Percentiles rank a stretch among this genome's conserved stretches.
These are phyloP conservation scores for Stylosanthes scabra DNA, from an alignment of 331 rosid species.

Conservation along the genomic window DNA sequence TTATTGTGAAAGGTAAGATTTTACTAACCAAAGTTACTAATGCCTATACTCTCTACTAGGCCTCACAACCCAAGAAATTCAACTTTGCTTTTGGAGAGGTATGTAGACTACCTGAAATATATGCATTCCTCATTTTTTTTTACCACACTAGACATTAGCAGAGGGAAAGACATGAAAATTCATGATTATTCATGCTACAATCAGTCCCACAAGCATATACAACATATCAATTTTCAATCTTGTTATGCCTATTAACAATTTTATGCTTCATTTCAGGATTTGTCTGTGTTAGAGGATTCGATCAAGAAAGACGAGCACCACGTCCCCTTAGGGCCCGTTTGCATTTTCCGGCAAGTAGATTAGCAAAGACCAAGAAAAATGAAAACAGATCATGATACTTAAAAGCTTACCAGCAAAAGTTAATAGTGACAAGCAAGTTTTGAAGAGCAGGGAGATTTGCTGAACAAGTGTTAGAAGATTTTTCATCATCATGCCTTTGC, in stretches of 20 bases:
- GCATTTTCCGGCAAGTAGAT: slow-evolving; percentile 65
- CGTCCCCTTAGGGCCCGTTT: slow-evolving; percentile 71
- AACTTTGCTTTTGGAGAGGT: slow-evolving; percentile 99
- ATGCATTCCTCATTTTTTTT: too few species aligned
- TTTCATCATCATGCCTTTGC: slow-evolving; percentile 43
- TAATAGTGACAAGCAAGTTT: slow-evolving; percentile 28
- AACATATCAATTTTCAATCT: not conserved
- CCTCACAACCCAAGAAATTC: slow-evolving; percentile 81
- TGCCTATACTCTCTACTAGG: slow-evolving; percentile 57
- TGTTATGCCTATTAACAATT: slow-evolving; percentile 36
- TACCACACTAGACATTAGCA: too few species aligned
- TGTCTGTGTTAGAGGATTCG: slow-evolving; percentile 93
- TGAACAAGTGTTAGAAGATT: too few species aligned
- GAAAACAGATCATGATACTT: slow-evolving; percentile 37
- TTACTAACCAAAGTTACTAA: slow-evolving; percentile 36
- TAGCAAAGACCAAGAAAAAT: slow-evolving; percentile 47
- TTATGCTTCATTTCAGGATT: slow-evolving; percentile 65
- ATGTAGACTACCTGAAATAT: slow-evolving; percentile 45
- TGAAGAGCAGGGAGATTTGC: slow-evolving; percentile 27
- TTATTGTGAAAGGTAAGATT: slow-evolving; percentile 12
- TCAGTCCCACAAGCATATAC: too few species aligned
- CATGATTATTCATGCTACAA: too few species aligned
- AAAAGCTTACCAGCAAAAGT: slow-evolving; percentile 47
- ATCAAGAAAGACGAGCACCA: slow-evolving; percentile 65
- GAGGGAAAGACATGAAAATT: too few species aligned